phyloP scores from a whole-genome alignment of 441 rosid genomes.

The Euphorbia celastroides region DNA sequence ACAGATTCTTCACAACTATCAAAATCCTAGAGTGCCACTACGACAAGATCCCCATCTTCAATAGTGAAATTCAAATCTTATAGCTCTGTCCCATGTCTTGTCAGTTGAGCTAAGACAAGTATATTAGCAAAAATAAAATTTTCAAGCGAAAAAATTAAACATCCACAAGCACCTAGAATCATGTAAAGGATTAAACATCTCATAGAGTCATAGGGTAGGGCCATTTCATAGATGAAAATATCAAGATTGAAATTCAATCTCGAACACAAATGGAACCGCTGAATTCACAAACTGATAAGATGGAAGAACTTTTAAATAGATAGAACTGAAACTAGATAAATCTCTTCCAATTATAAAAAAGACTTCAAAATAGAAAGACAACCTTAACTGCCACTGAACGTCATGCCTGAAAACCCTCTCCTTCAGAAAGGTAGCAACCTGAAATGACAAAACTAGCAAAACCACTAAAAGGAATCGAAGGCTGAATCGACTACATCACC shows the following conservation, averaged over 20 bases:
- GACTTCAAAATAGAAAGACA: conserved; percentile 31
- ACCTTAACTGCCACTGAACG: conserved; percentile 61
- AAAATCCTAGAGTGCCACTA: neutral
- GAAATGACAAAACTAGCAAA: conserved; percentile 46
- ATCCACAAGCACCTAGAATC: no score
- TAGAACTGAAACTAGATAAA: conserved; percentile 21
- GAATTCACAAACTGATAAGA: conserved; percentile 26
- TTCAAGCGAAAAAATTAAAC: neutral
- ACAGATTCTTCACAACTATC: neutral
- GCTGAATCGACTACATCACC: conserved; percentile 35
- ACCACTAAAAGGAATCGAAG: conserved; percentile 38
- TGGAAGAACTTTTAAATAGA: conserved; percentile 20
- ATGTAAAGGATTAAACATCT: neutral
- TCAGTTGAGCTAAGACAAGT: neutral
- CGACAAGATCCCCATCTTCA: neutral
- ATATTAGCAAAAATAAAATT: neutral
- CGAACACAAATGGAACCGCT: conserved; percentile 17
- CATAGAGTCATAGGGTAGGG: no score
- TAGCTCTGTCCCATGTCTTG: neutral
- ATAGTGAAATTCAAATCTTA: neutral
- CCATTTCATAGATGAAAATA: conserved; percentile 15
- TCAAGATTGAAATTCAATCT: conserved; percentile 9
- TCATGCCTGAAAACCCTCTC: conserved; percentile 45
- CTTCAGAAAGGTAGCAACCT: conserved; percentile 45
- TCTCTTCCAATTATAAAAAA: conserved; percentile 24